Evolutionary conservation across 176 grass and related monocot species (phyloP), one percentile per base, ranked within the genome.

Genomic region (Tillandsia leiboldiana): DNA sequence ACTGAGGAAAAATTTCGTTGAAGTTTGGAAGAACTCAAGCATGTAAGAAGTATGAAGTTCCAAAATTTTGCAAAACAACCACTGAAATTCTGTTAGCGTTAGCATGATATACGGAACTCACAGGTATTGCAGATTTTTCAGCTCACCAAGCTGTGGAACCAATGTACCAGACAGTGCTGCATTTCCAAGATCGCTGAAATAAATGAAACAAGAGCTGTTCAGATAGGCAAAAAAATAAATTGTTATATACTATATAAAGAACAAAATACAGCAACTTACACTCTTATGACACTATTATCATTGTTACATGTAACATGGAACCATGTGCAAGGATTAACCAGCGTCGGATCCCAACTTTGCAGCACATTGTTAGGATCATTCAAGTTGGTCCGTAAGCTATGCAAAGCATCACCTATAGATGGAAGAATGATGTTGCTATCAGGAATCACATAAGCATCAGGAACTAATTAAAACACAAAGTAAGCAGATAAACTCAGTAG

Each of bases 201-300:
- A 78, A 29, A 18, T 18, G 20, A 76, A 70, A 59, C 69, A 77
- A 67, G 51, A 42, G 59, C n/a, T 71, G 33, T 29, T 18, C 26
- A 12, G 64, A 52, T 73, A 65, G 29, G 56, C 56, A 1, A 64
- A 9, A 70, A 66, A 1, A 58, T 15, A 15, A 10, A 13, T 61
- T 62, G 15, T 8, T 12, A 51, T 29, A 9, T 52, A 71, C 13
- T 49, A 70, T 67, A 65, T 24, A 71, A 59, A 78, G 9, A 71
- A 64, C 66, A 48, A 86, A 68, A 73, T 70, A 27, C 33, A 67
- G 65, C 20, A 10, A 78, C 92, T 51, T 91, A 96, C 92, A 96
- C 92, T 91, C 92, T 88, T 72, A 96, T 96, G 75, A 96, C 92
- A 64, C 88, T 96, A 79, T 96, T 96, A 73, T 96, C 92, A n/a